Evolutionary conservation across 352 stramenopile species (phyloP).

Genomic region (Pythium utonaiense): DNA sequence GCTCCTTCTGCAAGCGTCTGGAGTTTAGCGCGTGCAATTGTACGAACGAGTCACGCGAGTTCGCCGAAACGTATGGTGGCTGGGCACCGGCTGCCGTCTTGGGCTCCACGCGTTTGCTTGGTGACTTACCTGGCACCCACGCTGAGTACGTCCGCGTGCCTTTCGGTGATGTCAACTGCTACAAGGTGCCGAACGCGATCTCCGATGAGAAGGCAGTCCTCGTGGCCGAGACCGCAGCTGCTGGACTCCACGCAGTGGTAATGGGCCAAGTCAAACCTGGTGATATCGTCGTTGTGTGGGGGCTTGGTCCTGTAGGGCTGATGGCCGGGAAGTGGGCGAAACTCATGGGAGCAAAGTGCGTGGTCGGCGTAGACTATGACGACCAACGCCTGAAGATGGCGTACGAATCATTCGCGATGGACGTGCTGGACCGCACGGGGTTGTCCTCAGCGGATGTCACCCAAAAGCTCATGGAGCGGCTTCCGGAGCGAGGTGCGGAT

Average conservation of each 20-base stretch:
- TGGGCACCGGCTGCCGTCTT: slow-evolving; percentile 64
- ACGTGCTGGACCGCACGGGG: slow-evolving; percentile 55
- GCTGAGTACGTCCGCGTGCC: slow-evolving; percentile 77
- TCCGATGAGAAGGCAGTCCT: slow-evolving; percentile 66
- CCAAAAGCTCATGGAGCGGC: slow-evolving; percentile 42
- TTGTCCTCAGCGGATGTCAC: slow-evolving; percentile 46
- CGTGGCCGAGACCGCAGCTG: slow-evolving; percentile 50
- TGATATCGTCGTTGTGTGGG: slow-evolving; percentile 66
- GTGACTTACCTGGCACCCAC: slow-evolving; percentile 61
- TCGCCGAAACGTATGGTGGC: slow-evolving; percentile 59
- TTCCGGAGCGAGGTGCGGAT: slow-evolving; percentile 49
- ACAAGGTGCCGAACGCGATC: slow-evolving; percentile 49
- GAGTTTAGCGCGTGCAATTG: slow-evolving; percentile 68
- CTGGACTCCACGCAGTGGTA: slow-evolving; percentile 59
- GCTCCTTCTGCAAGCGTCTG: slow-evolving; percentile 54
- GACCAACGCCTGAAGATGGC: slow-evolving; percentile 52
- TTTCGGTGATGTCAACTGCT: slow-evolving; percentile 68
- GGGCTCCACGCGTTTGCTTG: slow-evolving; percentile 45
- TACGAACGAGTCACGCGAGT: slow-evolving; percentile 67
- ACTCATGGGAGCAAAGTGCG: slow-evolving; percentile 53
- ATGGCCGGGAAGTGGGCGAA: slow-evolving; percentile 59
- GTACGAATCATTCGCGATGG: slow-evolving; percentile 51
- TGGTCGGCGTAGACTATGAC: slow-evolving; percentile 53
- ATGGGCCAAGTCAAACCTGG: slow-evolving; percentile 42
- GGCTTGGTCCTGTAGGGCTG: slow-evolving; percentile 55